phyloP scores from a whole-genome alignment of 768 basidiomycete genomes.

The Amanita muscaria region DNA sequence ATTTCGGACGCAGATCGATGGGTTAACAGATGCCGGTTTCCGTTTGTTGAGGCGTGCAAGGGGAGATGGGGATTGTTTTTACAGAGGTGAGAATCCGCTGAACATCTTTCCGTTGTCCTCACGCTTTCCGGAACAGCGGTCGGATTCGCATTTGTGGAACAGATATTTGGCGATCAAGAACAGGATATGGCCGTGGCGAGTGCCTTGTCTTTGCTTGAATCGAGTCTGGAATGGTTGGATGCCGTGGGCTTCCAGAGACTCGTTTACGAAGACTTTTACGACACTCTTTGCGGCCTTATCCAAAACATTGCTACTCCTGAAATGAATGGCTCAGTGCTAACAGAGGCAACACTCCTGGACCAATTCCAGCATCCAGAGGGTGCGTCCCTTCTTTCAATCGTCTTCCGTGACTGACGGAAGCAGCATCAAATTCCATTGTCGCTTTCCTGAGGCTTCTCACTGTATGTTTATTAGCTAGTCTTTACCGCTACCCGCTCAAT shows the following conservation, averaged over 20 bases:
- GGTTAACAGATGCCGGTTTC: conserved; percentile 56
- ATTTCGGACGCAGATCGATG: conserved; percentile 72
- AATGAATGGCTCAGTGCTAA: conserved; percentile 25
- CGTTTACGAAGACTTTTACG: conserved; percentile 71
- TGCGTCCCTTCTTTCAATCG: conserved; percentile 14
- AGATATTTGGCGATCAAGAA: conserved; percentile 45
- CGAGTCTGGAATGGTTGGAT: conserved; percentile 42
- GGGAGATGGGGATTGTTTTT: conserved; percentile 91
- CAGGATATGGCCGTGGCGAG: conserved; percentile 36
- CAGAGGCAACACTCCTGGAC: conserved; percentile 30
- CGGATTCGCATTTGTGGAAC: conserved; percentile 72
- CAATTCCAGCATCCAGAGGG: conserved; percentile 48
- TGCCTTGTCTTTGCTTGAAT: conserved; percentile 43
- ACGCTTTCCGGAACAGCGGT: conserved; percentile 43
- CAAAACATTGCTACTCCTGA: conserved; percentile 31
- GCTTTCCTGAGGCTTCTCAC: conserved; percentile 77
- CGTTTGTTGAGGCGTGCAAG: conserved; percentile 57
- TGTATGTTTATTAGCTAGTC: no score
- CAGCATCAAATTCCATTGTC: conserved; percentile 67
- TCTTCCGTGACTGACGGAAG: not conserved
- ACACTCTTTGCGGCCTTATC: conserved; percentile 48
- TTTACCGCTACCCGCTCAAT: not conserved
- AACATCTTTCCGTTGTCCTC: not conserved
- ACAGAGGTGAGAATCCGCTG: conserved; percentile 54
- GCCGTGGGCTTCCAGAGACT: conserved; percentile 53